Conservation (phyloP, 345 rosid species). For the Reutealis trisperma region DNA sequence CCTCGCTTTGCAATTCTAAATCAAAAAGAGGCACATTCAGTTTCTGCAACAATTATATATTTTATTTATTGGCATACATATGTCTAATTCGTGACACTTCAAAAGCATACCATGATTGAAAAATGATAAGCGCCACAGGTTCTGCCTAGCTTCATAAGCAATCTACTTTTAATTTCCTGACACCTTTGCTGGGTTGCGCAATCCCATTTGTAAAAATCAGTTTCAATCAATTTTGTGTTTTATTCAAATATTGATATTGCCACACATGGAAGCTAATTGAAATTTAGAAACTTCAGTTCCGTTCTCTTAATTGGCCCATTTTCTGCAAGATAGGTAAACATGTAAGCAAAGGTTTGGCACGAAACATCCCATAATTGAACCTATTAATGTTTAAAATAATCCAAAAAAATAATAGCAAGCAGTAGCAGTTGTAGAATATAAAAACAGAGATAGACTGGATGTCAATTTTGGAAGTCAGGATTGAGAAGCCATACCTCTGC, state of each 20-base stretch:
- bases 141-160: not conserved
- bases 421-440: not conserved
- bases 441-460: not conserved
- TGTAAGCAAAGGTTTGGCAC: not conserved
- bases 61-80: not conserved
- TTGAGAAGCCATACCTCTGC: slow-evolving; percentile 7
- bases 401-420: not conserved
- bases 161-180: not conserved
- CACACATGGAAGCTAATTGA: not conserved
- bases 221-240: not conserved
- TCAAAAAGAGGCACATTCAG: not conserved
- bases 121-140: not conserved
- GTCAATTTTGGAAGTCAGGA: not conserved
- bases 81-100: not conserved
- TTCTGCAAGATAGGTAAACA: not conserved
- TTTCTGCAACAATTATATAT: not conserved
- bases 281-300: not conserved
- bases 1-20: not conserved
- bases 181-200: not conserved
- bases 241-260: not conserved
- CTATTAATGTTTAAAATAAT: not conserved
- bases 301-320: not conserved
- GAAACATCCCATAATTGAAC: not conserved
- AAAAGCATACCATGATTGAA: not conserved
- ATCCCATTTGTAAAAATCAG: not conserved